These are phyloP conservation scores for Cucurbita moschata DNA, from an alignment of 306 rosid genomes.

Conservation along the genomic window DNA sequence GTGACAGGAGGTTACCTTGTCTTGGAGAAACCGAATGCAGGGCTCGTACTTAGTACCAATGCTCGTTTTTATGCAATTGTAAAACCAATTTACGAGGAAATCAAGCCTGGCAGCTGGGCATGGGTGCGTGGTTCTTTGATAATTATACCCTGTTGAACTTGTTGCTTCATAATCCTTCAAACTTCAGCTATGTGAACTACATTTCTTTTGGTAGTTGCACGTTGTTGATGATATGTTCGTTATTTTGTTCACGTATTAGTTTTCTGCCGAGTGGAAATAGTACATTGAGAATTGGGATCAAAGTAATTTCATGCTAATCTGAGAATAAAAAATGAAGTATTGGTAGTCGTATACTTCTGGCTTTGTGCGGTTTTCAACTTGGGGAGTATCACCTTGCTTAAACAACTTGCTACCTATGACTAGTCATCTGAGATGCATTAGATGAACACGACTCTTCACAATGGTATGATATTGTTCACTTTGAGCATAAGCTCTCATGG, in stretches of 20 bases:
- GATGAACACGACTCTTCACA: no score
- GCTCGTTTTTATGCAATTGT: slow-evolving; percentile 68
- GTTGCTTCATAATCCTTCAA: not conserved
- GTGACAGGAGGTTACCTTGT: slow-evolving; percentile 69
- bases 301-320: not conserved
- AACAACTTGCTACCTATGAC: not conserved
- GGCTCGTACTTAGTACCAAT: slow-evolving; percentile 68
- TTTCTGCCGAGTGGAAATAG: not conserved
- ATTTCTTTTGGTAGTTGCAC: not conserved
- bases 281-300: not conserved
- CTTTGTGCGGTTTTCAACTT: not conserved
- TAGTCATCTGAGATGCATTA: not conserved
- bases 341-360: not conserved
- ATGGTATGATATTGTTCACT: no score
- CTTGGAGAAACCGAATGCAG: slow-evolving; percentile 64
- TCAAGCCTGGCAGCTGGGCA: slow-evolving; percentile 49
- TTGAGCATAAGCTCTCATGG: no score
- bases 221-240: not conserved
- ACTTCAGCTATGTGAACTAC: not conserved
- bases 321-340: not conserved
- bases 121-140: slow-evolving; percentile 39
- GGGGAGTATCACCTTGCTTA: not conserved
- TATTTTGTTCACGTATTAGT: not conserved
- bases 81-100: slow-evolving; percentile 39
- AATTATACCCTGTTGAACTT: not conserved